These are phyloP conservation scores for Polygonum maritimum DNA, from an alignment of 148 eudicot species.

Conservation along the genomic window DNA sequence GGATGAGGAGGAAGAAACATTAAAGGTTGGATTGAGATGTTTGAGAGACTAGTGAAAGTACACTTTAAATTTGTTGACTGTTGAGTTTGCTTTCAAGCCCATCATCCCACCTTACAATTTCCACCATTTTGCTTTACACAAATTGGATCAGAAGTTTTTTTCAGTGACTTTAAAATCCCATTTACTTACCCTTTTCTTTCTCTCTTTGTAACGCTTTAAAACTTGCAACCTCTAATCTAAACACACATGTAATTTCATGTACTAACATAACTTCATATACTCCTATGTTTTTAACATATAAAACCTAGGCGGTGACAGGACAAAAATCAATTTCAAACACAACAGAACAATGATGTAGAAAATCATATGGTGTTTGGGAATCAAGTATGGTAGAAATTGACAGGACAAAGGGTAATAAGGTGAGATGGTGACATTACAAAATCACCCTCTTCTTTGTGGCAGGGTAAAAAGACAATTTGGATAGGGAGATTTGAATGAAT, in stretches of 20 bases:
- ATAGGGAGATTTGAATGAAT: background rate
- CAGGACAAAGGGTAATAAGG: background rate
- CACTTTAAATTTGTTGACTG: constrained; percentile 4
- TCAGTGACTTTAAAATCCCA: constrained; percentile 9
- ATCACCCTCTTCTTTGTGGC: background rate
- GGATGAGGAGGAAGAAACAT: background rate
- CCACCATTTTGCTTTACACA: background rate
- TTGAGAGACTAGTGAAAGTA: constrained; percentile 5
- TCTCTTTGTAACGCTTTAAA: background rate
- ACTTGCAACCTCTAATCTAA: background rate
- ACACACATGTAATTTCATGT: too few species aligned
- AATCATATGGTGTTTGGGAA: constrained; percentile 2
- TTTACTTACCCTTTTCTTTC: background rate
- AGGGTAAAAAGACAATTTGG: constrained; percentile 4
- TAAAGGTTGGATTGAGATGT: constrained; percentile 8
- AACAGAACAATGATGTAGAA: constrained; percentile 1
- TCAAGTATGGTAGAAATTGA: background rate
- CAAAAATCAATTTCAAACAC: background rate
- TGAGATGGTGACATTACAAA: constrained; percentile 7
- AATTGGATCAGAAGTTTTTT: constrained; percentile 1
- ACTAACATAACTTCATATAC: too few species aligned
- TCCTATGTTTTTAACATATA: too few species aligned
- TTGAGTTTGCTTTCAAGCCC: background rate
- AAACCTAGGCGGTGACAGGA: background rate
- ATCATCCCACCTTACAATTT: background rate